These are phyloP conservation scores for Lasiosphaeriaceae sp. DNA, from an alignment of 495 filamentous ascomycete genomes.

Conservation along the genomic window DNA sequence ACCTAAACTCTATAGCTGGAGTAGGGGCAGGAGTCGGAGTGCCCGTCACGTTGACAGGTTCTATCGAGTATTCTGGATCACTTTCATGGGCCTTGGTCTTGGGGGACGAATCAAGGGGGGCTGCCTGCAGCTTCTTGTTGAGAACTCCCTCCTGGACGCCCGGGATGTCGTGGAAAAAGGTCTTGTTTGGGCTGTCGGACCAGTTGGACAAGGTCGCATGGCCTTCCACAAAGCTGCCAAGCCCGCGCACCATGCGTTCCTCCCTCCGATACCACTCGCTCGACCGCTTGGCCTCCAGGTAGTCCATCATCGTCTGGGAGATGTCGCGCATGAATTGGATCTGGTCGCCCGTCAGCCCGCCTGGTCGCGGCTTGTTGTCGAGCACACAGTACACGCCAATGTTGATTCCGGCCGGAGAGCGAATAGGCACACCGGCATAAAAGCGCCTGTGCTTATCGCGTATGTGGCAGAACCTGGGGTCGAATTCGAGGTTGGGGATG, in stretches of 20 bases:
- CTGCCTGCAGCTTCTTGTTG: constrained; percentile 8
- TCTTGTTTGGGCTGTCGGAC: background rate
- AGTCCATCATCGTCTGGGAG: constrained; percentile 56
- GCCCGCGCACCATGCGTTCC: constrained; percentile 55
- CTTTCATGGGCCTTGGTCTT: background rate
- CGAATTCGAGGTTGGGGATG: constrained; percentile 47
- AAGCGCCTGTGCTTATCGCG: constrained; percentile 48
- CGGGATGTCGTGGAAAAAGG: constrained; percentile 3
- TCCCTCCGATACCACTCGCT: constrained; percentile 55
- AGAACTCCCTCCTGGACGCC: constrained; percentile 9
- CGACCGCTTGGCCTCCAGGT: constrained; percentile 56
- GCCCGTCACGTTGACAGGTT: background rate
- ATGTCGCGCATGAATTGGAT: constrained; percentile 45
- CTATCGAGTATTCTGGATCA: background rate
- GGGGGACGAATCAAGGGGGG: background rate
- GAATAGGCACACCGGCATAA: constrained; percentile 64
- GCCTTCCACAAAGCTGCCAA: constrained; percentile 63
- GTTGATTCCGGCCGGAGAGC: constrained; percentile 62
- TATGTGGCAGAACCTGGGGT: constrained; percentile 45
- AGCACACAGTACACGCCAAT: constrained; percentile 69
- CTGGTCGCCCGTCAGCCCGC: constrained; percentile 35
- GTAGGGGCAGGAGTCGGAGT: background rate
- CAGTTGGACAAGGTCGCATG: constrained; percentile 23
- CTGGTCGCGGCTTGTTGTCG: constrained; percentile 50
- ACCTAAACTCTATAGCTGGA: background rate